Evolutionary conservation across 2,329 filamentous ascomycete genomes (phyloP).

Genomic region (Chaetomium sp.): DNA sequence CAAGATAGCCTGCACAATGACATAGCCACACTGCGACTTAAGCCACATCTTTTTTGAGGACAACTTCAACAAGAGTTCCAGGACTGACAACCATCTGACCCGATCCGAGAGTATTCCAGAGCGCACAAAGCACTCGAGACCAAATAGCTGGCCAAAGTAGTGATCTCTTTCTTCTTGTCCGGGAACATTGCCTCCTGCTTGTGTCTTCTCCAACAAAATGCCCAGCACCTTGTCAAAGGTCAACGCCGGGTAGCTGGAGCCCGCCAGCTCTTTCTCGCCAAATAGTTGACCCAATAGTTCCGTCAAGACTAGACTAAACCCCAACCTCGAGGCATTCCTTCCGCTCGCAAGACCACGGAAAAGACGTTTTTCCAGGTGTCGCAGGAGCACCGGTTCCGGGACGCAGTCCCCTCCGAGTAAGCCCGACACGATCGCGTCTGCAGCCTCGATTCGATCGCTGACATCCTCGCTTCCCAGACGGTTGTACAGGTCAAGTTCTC

Average conservation of each 20-base stretch:
- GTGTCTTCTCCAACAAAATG: slow-evolving; percentile 50
- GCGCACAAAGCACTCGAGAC: slow-evolving; percentile 77
- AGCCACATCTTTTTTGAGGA: slow-evolving; percentile 82
- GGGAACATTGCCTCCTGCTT: slow-evolving; percentile 45
- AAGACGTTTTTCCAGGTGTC: slow-evolving; percentile 60
- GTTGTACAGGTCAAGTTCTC: slow-evolving; percentile 55
- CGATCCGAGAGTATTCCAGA: slow-evolving; percentile 64
- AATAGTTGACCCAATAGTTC: slow-evolving; percentile 71
- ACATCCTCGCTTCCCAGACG: slow-evolving; percentile 54
- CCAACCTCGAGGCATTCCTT: slow-evolving; percentile 78
- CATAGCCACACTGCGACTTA: slow-evolving; percentile 77
- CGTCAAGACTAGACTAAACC: slow-evolving; percentile 82
- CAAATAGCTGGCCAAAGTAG: slow-evolving; percentile 79
- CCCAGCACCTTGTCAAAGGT: slow-evolving; percentile 50
- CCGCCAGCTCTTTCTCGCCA: slow-evolving; percentile 39
- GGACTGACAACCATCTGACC: slow-evolving; percentile 58
- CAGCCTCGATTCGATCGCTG: slow-evolving; percentile 50
- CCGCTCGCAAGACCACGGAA: slow-evolving; percentile 86
- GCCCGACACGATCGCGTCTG: slow-evolving; percentile 50
- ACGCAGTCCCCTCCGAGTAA: slow-evolving; percentile 46
- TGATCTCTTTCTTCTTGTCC: slow-evolving; percentile 80
- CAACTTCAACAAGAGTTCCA: slow-evolving; percentile 67
- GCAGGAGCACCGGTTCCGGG: slow-evolving; percentile 46
- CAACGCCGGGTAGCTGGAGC: slow-evolving; percentile 44
- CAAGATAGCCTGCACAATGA: slow-evolving; percentile 66